Conservation (phyloP, 1,139 yeast species). For the Geotrichum carabidarum region DNA sequence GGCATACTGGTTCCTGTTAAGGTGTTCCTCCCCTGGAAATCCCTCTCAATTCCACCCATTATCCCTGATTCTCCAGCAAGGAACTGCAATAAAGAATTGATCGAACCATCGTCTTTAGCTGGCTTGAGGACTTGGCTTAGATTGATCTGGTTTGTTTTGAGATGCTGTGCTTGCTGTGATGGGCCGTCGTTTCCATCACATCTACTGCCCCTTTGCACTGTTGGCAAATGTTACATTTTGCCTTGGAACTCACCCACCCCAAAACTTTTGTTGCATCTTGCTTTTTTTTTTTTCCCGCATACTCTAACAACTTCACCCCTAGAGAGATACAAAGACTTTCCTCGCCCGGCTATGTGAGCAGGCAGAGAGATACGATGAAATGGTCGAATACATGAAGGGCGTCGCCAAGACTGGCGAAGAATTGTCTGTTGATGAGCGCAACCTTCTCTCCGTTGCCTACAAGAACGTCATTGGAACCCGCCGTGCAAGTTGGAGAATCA, state of each 20-base stretch:
- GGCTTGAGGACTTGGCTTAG: no score
- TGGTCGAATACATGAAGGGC: conserved; percentile 97
- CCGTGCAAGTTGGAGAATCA: conserved; percentile 99
- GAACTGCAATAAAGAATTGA: no score
- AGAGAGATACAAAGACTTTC: conserved; percentile 96
- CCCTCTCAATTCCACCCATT: no score
- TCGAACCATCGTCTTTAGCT: no score
- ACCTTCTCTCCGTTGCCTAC: conserved; percentile 93
- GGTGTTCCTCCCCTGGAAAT: no score
- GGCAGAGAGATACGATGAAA: conserved; percentile 99
- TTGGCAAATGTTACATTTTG: no score
- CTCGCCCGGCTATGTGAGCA: conserved; percentile 98
- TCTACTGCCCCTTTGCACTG: no score
- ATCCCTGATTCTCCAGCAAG: no score
- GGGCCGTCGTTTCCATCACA: no score
- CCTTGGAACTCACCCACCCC: not conserved
- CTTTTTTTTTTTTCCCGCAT: not conserved
- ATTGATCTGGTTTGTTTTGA: no score
- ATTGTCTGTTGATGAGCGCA: conserved; percentile 95
- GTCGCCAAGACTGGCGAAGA: conserved; percentile 96
- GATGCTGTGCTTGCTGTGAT: no score
- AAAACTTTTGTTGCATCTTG: not conserved
- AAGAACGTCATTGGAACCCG: conserved; percentile 98
- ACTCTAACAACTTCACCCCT: conserved; percentile 24
- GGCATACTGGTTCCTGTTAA: no score